These are phyloP conservation scores for Extremus antarcticus DNA, from an alignment of 495 filamentous ascomycete genomes.

Conservation along the genomic window DNA sequence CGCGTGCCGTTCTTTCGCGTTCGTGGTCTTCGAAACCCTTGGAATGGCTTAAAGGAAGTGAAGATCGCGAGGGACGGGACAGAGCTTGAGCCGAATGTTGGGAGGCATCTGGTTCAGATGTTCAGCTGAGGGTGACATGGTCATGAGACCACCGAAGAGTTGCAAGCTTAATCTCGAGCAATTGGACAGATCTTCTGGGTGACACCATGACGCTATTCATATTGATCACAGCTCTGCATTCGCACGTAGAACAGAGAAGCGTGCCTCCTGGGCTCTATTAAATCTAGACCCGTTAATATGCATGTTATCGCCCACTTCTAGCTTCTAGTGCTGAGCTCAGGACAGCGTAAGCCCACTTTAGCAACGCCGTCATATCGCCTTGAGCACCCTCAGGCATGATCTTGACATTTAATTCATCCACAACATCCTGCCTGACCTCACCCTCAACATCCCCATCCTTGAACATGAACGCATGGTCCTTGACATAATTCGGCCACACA, in stretches of 20 bases:
- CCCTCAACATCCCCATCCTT: slow-evolving; percentile 51
- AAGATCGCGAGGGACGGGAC: neutral
- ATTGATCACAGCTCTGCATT: no score
- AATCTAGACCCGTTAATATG: no score
- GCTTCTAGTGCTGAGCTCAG: slow-evolving; percentile 13
- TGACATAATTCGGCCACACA: slow-evolving; percentile 89
- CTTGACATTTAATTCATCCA: slow-evolving; percentile 36
- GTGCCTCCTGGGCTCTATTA: no score
- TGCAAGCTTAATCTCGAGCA: no score
- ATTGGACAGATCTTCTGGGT: no score
- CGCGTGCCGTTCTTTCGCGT: neutral
- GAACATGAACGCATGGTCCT: slow-evolving; percentile 67
- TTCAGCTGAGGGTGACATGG: neutral
- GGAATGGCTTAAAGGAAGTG: neutral
- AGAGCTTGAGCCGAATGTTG: neutral
- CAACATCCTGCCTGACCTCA: slow-evolving; percentile 33
- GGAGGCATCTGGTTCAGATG: neutral
- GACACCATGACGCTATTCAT: no score
- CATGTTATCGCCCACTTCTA: neutral
- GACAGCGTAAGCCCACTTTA: slow-evolving; percentile 26
- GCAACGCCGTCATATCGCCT: slow-evolving; percentile 21
- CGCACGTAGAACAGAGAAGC: no score
- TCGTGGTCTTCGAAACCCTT: neutral
- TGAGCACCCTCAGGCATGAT: slow-evolving; percentile 26
- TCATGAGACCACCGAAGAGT: no score